Evolutionary conservation across 1,284 basidiomycete species (phyloP), one percentile per base, ranked within the genome.

Genomic region (Thelephora terrestris): DNA sequence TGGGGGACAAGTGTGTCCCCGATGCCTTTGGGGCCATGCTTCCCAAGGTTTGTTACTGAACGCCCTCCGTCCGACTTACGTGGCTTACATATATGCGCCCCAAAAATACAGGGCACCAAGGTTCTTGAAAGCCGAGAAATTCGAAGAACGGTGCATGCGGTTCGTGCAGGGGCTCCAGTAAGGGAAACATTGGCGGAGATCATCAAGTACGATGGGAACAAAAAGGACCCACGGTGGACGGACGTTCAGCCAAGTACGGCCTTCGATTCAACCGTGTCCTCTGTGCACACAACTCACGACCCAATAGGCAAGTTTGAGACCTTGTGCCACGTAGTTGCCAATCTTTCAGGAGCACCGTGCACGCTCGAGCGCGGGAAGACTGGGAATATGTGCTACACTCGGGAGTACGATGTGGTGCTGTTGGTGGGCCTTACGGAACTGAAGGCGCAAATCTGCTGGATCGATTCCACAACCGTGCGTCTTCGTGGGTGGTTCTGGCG

Each of bases 311-410:
- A 64, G 52, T 78, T 69, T 53, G 55, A 62, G 1, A 67, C 62
- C n/a, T 51, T 77, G 3, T 78, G 75, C 51, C 69, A 60, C 0
- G 55, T 78, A 1, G 53, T 58, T 25, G 69, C 66, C 1, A 68
- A 77, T 44, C 66, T 69, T 0, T 63, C 67, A 0, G 50, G 57
- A n/a, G 59, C 71, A 4, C 55, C 58, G 17, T 5, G n/a, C 9
- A 23, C 23, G 9, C 16, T 16, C 7, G 9, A 16, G 9, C n/a
- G 7, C 23, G 21, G 35, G 23, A n/a, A 7, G 3, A 7, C 37
- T 10, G 37, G 37, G 9, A 18, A 39, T 9, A 18, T 5, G 18
- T 7, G 21, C 16, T 39, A 14, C 24, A n/a, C 4, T 12, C 47
- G 42, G 42, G 17, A 42, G 9, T 48, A 23, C 38, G 6, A 43